A percentile compares a stretch with the other conserved stretches of the same genome.
Evolutionary conservation across 164 flowering plant genomes (phyloP).

Genomic region (Hamamelis virginiana): DNA sequence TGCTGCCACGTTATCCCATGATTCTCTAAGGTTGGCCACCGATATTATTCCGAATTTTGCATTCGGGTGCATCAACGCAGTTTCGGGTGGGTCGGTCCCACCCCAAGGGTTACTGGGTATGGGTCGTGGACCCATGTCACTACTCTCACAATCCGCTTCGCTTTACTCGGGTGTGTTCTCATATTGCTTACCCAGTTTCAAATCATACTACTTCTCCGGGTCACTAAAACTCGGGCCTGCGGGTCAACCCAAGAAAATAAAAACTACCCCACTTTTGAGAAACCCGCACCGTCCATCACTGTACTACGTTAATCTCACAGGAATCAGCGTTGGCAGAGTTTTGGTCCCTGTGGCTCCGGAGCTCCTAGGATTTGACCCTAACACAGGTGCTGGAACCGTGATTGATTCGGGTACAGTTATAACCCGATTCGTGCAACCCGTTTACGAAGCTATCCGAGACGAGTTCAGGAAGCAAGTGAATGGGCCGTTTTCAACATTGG

Average conservation of each 20-base stretch:
- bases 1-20: slow-evolving; percentile 59
- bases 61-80: slow-evolving; percentile 68
- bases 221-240: slow-evolving; percentile 72
- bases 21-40: slow-evolving; percentile 43
- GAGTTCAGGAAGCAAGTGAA: slow-evolving; percentile 58
- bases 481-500: slow-evolving; percentile 55
- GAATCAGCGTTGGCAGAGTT: slow-evolving; percentile 62
- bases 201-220: slow-evolving; percentile 86
- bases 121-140: slow-evolving; percentile 85
- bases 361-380: slow-evolving; percentile 56
- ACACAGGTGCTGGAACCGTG: slow-evolving; percentile 82
- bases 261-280: slow-evolving; percentile 71
- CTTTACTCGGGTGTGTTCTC: slow-evolving; percentile 76
- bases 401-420: slow-evolving; percentile 91
- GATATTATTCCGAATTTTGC: slow-evolving; percentile 53
- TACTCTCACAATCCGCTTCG: slow-evolving; percentile 65
- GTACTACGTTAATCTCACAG: slow-evolving; percentile 86
- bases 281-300: slow-evolving; percentile 84
- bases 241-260: slow-evolving; percentile 70
- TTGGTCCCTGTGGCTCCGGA: slow-evolving; percentile 47
- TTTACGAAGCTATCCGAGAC: slow-evolving; percentile 59
- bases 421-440: slow-evolving; percentile 70
- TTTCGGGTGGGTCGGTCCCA: slow-evolving; percentile 61
- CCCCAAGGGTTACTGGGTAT: slow-evolving; percentile 91
- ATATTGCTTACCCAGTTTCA: slow-evolving; percentile 86